Evolutionary conservation across 2,329 filamentous ascomycete genomes (phyloP), one percentile per base, ranked within the genome.

Genomic region (Colletotrichum tropicale): DNA sequence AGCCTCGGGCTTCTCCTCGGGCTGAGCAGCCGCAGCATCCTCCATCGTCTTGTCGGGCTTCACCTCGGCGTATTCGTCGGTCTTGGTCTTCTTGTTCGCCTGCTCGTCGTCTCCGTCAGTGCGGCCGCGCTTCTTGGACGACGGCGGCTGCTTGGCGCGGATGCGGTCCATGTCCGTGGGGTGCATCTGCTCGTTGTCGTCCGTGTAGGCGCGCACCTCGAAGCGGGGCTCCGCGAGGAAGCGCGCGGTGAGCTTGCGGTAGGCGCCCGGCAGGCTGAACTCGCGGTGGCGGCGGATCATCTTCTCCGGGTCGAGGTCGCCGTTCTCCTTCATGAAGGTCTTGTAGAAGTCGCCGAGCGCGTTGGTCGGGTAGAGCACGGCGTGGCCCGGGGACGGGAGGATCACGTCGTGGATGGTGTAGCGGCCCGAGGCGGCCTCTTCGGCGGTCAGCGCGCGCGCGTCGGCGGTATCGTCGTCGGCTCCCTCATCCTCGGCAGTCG

Each of bases 201-300:
- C 89, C 5, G 82, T 81, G 82, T 98, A 98, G 7, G 88, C 85
- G 81, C 90, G 93, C 13, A 98, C 90, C 74, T 95, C 91, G 73
- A 93, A 93, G 13, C 89, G 90, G 9, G 95, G 91, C 9, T 88
- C 84, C 32, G 67, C 71, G 65, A 93, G 87, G 80, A 96, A 95
- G 26, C 90, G 90, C 38, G 94, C 93, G 79, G 98, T 90, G 32
- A 98, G 82, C 84, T 96, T 97, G 77, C 97, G 92, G 84, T 99
- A 99, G 30, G 94, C 92, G 4, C 97, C 98, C 65, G 94, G 95
- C 2, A 99, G 88, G 83, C 95, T 98, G 81, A 97, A 94, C 80
- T 98, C 97, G 81, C 94, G 94, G 86, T 96, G 95, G 67, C 91
- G 90, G 21, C 96, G 92, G 15, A 95, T 93, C 97, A 99, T 98